Conservation (phyloP, 2,329 filamentous ascomycete species). For the Cladosporium colombiae region DNA sequence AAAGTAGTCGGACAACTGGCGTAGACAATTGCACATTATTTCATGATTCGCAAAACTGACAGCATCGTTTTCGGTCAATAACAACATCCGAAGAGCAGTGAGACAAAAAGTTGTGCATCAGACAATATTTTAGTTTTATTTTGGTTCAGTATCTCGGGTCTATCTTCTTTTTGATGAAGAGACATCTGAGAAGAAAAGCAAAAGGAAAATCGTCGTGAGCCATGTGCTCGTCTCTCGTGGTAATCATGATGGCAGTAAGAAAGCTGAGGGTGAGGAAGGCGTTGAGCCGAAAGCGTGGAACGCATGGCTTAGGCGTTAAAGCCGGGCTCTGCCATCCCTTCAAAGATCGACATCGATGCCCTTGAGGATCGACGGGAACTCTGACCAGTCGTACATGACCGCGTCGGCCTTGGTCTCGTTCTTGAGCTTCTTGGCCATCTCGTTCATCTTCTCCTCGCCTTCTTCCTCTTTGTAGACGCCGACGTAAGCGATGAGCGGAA, state of each 20-base stretch:
- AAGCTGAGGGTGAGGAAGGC: not conserved
- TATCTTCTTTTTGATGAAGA: conserved; percentile 17
- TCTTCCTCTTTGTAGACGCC: conserved; percentile 70
- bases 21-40: not conserved
- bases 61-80: not conserved
- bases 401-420: conserved; percentile 50
- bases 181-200: conserved; percentile 1
- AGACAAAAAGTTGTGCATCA: not conserved
- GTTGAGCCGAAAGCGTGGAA: not conserved
- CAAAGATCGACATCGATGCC: conserved; percentile 37
- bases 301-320: not conserved
- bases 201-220: conserved; percentile 5
- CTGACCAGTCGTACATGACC: conserved; percentile 56
- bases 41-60: not conserved
- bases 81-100: not conserved
- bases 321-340: not conserved
- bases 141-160: conserved; percentile 10
- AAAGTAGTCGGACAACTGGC: not conserved
- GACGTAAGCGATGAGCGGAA: conserved; percentile 81
- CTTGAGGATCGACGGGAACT: conserved; percentile 52
- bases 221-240: conserved; percentile 16
- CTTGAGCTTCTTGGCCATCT: conserved; percentile 53
- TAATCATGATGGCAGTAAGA: not conserved
- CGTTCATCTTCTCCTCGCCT: conserved; percentile 61
- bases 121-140: not conserved